A percentile compares a stretch with the other conserved stretches of the same genome.
Evolutionary conservation across 1,284 basidiomycete species (phyloP).

Genomic region (Xerocomus amazonicus): DNA sequence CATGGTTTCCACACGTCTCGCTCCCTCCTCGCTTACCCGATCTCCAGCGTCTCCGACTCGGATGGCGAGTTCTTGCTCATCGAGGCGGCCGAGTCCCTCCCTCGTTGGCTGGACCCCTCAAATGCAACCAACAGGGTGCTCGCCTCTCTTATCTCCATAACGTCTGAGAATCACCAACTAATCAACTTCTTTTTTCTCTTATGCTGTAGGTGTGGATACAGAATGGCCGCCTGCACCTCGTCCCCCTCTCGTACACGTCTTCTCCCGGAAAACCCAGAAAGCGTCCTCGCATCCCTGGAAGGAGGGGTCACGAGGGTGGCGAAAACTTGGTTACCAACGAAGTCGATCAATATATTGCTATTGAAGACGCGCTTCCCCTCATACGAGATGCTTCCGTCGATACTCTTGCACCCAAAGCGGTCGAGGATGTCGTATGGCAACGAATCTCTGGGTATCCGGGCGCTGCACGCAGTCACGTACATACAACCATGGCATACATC

Average conservation of each 20-base stretch:
- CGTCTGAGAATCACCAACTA: conserved; percentile 33
- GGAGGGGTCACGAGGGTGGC: conserved; percentile 49
- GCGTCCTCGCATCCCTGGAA: conserved; percentile 41
- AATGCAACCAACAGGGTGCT: conserved; percentile 90
- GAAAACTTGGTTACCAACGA: conserved; percentile 40
- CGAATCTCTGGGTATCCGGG: conserved; percentile 75
- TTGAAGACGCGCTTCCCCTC: conserved; percentile 64
- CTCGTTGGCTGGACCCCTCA: conserved; percentile 87
- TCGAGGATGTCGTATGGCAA: conserved; percentile 65
- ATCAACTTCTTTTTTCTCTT: conserved; percentile 26
- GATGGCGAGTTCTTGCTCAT: conserved; percentile 97
- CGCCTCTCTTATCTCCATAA: conserved; percentile 27
- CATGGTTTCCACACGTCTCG: background rate
- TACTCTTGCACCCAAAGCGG: conserved; percentile 56
- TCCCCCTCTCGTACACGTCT: conserved; percentile 76
- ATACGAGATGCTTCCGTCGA: conserved; percentile 50
- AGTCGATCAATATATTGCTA: conserved; percentile 52
- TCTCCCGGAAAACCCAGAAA: conserved; percentile 53
- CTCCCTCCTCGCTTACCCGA: conserved; percentile 6
- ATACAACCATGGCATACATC: conserved; percentile 76
- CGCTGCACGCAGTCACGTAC: conserved; percentile 68
- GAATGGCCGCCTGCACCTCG: conserved; percentile 76
- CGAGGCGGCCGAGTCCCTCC: conserved; percentile 89
- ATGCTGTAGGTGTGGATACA: conserved; percentile 83
- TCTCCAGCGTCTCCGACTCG: conserved; percentile 71